These are phyloP conservation scores for Boletus bicolor DNA, from an alignment of 768 basidiomycete species.

Conservation along the genomic window DNA sequence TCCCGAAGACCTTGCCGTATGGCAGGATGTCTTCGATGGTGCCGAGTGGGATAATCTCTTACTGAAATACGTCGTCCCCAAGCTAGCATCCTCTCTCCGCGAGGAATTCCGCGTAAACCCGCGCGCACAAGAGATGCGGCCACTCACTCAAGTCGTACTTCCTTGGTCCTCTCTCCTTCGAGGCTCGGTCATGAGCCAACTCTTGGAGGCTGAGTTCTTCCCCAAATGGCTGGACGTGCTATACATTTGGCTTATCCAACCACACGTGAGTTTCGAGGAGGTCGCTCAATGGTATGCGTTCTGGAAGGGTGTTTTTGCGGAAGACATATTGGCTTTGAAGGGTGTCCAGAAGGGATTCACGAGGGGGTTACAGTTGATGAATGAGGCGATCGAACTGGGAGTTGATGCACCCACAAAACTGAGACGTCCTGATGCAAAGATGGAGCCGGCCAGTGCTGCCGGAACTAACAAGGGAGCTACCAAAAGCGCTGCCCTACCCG, in stretches of 20 bases:
- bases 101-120: constrained; percentile 91
- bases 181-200: constrained; percentile 71
- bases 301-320: constrained; percentile 82
- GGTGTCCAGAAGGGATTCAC: constrained; percentile 80
- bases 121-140: constrained; percentile 81
- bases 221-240: constrained; percentile 94
- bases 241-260: constrained; percentile 91
- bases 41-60: constrained; percentile 90
- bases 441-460: constrained; percentile 39
- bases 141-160: constrained; percentile 66
- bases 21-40: constrained; percentile 82
- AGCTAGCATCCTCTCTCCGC: constrained; percentile 78
- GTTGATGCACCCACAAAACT: constrained; percentile 67
- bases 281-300: constrained; percentile 90
- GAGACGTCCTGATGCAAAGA: constrained; percentile 61
- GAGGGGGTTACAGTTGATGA: constrained; percentile 89
- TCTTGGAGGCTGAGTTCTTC: constrained; percentile 92
- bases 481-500: constrained; percentile 38
- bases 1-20: constrained; percentile 70
- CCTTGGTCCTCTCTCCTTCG: constrained; percentile 76
- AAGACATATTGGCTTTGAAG: constrained; percentile 58
- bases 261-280: constrained; percentile 83
- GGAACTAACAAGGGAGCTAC: constrained; percentile 30
- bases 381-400: constrained; percentile 86
- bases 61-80: constrained; percentile 89